Evolutionary conservation across 768 basidiomycete genomes (phyloP), one percentile per base, ranked within the genome.

Genomic region (Leccinum sublutescens): DNA sequence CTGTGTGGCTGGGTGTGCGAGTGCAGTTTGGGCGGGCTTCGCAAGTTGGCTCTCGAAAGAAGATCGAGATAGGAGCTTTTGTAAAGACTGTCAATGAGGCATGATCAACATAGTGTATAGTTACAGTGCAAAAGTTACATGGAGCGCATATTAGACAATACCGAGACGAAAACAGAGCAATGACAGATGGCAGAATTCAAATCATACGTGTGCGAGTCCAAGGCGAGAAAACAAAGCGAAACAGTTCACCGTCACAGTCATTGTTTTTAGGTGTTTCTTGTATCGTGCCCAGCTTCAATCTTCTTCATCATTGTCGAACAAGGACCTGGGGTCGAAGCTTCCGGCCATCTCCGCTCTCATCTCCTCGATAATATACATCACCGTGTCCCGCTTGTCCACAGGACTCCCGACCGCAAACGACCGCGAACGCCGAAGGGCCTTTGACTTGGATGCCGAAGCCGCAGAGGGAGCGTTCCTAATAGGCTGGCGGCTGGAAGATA

Each of bases 21-120:
- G 43, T 45, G 43, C 19, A 45, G 19, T 11, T 45, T 19, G 43
- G 43, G 11, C 9, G 19, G 43, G 10, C 19, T 45, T 45, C n/a
- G 2, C 9, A 31, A 31, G 29, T 31, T 31, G 31, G 43, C n/a
- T 19, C 31, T 10, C 31, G 10, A 31, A 31, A 31, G 31, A 10
- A 11, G 10, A 31, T 31, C 0, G 31, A 31, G 10, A 31, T 31
- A 31, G 31, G 31, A 31, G 0, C 10, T 9, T 31, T 36, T 36
- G 34, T 36, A 15, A 12, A 36, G 14, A 36, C 33, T 36, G 34
- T 15, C 29, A 17, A 5, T 17, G 7, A 38, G 38, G 38, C 38
- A 38, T 38, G 17, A 38, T 25, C 23, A 23, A 23, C 0, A 95
- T 47, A 21, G 7, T 14, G 12, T 21, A 47, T 19, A 47, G 21